Base-by-base conservation (phyloP, 495 filamentous ascomycete species). In the Talaromyces ruber region DNA sequence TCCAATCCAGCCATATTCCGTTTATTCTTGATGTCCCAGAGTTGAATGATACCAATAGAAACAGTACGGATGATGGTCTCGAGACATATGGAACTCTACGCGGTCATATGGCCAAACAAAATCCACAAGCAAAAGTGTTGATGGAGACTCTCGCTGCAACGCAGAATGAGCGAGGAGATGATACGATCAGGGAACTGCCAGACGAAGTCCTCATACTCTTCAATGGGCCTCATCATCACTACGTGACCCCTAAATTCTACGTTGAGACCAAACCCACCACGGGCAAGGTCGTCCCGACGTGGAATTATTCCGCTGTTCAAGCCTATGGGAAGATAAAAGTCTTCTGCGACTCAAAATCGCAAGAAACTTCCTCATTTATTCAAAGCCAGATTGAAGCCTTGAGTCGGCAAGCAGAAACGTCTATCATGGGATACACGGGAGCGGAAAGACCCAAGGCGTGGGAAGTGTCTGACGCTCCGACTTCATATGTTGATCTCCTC, bases 231-330 rank as follows among this genome's bases (percentile, higher is more conserved):
- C 61, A 66, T 1, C 69, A 80, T 18, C 73, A 76, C 62, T 82
- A 82, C 62, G 71, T 82, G 45, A 82, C 79, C 6, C 78, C 79
- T 6, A 76, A 80, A 58, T 81, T 79, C 67, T 81, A 81, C 67
- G 66, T 64, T 47, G 71, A 81, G 63, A 82, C 83, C 7, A 86
- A 86, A 63, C 81, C 79, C 1, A 66, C 58, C 3, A 82, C 77
- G 0, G 81, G 75, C 5, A 86, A 85, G 63, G 82, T 86, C 1
- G 83, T 84, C 3, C 82, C 82, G 1, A 87, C 84, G 5, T 86
- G 84, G 84, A 82, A 85, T 65, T 87, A 86, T 63, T 68, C 81
- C 1, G 83, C 82, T 11, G 83, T 77, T 0, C 81, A 85, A 58
- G 79, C 74, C 6, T 85, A 85, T 64, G 83, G 84, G 11, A 75